phyloP scores from a whole-genome alignment of 2,329 filamentous ascomycete species.

The Neoscytalidium dimidiatum region DNA sequence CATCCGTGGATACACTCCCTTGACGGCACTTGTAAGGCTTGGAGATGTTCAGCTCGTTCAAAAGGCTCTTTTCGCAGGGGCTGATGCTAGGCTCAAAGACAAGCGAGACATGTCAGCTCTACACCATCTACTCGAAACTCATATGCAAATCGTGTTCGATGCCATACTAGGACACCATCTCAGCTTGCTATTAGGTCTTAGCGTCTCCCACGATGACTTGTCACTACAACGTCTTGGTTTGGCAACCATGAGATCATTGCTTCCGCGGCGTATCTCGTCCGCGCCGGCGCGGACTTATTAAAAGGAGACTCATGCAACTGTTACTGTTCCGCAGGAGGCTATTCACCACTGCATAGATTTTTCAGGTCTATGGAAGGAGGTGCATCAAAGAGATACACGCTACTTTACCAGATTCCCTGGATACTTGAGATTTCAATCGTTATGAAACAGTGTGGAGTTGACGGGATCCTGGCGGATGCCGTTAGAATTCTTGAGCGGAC shows the following conservation, averaged over 20 bases:
- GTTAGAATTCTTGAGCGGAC: background rate
- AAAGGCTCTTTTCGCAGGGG: background rate
- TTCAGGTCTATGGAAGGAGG: background rate
- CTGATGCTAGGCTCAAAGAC: background rate
- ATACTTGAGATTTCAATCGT: background rate
- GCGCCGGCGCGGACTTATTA: background rate
- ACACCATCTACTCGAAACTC: background rate
- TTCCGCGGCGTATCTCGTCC: background rate
- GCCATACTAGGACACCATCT: accelerated
- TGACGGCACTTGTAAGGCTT: background rate
- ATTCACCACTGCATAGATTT: background rate
- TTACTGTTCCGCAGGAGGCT: background rate
- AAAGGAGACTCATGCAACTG: background rate
- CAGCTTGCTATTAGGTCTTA: too few species aligned
- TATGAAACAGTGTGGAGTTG: background rate
- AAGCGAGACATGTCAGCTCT: background rate
- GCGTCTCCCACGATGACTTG: too few species aligned
- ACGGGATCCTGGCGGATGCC: background rate
- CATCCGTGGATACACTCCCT: background rate
- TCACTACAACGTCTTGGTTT: too few species aligned
- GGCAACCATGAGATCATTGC: background rate
- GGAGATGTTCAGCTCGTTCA: background rate
- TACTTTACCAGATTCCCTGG: background rate
- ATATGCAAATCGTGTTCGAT: background rate
- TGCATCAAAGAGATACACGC: background rate